Evolutionary conservation across 208 protist species (phyloP).

Genomic region (Trypanosoma melophagium): DNA sequence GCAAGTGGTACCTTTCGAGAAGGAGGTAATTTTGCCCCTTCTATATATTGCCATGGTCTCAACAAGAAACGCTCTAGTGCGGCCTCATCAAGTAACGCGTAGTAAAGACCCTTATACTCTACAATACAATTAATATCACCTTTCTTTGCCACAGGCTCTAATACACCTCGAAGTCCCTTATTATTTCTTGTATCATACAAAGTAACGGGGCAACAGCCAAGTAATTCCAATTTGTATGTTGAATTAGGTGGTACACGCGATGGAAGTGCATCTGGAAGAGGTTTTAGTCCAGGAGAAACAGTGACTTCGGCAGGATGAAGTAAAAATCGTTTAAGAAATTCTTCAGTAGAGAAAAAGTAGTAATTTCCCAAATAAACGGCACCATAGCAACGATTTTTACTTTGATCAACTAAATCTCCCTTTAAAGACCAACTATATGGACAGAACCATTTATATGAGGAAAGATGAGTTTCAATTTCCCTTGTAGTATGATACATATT

Average conservation of each 20-base stretch:
- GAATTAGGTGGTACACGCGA: slow-evolving; percentile 13
- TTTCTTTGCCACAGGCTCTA: slow-evolving; percentile 69
- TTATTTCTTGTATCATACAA: slow-evolving; percentile 86
- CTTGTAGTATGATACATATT: slow-evolving; percentile 42
- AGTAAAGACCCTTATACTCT: slow-evolving; percentile 72
- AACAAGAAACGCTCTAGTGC: slow-evolving; percentile 64
- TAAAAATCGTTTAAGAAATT: slow-evolving; percentile 69
- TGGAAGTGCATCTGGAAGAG: slow-evolving; percentile 56
- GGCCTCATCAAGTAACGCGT: slow-evolving; percentile 66
- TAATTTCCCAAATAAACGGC: slow-evolving; percentile 68
- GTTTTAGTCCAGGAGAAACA: slow-evolving; percentile 37
- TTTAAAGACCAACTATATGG: slow-evolving; percentile 78
- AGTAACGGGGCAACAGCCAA: slow-evolving; percentile 89
- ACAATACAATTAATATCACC: slow-evolving; percentile 68
- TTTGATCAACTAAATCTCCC: slow-evolving; percentile 45
- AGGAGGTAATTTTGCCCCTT: slow-evolving; percentile 57
- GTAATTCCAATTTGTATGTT: slow-evolving; percentile 45
- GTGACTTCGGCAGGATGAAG: slow-evolving; percentile 52
- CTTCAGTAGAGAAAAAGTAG: slow-evolving; percentile 71
- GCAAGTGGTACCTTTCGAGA: slow-evolving; percentile 69
- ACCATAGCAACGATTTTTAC: slow-evolving; percentile 26
- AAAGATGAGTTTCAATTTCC: slow-evolving; percentile 43
- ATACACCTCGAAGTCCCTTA: slow-evolving; percentile 67
- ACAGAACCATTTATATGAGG: slow-evolving; percentile 78
- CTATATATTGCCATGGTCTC: slow-evolving; percentile 83